Conservation (phyloP, 495 filamentous ascomycete species). For the Daldinia caldariorum region DNA sequence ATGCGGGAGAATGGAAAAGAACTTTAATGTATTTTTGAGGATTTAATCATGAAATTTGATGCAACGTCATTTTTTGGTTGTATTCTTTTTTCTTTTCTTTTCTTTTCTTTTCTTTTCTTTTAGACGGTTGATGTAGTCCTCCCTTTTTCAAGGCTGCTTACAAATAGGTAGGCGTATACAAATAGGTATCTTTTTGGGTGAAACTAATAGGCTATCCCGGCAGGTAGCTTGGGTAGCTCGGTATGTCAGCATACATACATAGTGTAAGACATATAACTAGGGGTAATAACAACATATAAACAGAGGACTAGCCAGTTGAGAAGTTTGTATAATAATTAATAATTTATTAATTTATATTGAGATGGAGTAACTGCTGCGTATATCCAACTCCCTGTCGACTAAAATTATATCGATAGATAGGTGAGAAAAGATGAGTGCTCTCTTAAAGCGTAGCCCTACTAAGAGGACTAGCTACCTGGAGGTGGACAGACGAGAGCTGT, state of each 20-base stretch:
- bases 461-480: too few species aligned
- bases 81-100: too few species aligned
- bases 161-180: neutral
- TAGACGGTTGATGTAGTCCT: neutral
- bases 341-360: neutral
- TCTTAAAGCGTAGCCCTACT: neutral
- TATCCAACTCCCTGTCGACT: neutral
- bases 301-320: too few species aligned
- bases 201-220: too few species aligned
- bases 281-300: too few species aligned
- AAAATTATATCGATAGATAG: neutral
- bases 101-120: too few species aligned
- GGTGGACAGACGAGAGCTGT: too few species aligned
- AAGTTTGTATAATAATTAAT: neutral
- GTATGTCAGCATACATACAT: neutral
- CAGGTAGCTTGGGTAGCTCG: neutral
- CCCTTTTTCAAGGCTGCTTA: conserved; percentile 1
- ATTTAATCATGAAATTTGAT: neutral
- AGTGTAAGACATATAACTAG: neutral
- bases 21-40: neutral
- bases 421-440: neutral
- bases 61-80: neutral
- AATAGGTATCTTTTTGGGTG: too few species aligned
- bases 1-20: neutral
- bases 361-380: neutral